A percentile compares a stretch with the other conserved stretches of the same genome.
Conservation (phyloP, 2,329 filamentous ascomycete genomes). For the Pseudogymnoascus sp. region DNA sequence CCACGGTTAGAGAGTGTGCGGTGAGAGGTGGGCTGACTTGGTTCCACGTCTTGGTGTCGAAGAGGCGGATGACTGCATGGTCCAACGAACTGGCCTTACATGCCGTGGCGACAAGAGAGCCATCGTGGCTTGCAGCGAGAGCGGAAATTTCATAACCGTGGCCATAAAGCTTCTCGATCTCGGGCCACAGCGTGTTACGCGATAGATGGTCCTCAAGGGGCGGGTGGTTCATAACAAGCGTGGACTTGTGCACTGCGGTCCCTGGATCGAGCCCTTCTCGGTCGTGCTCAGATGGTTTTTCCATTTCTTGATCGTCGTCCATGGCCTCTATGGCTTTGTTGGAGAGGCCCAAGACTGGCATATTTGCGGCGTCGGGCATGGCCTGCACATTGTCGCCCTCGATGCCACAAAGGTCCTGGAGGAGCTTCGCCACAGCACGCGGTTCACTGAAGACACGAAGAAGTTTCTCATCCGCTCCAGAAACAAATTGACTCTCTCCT, state of each 20-base stretch:
- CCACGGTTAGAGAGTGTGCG: slow-evolving; percentile 83
- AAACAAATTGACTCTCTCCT: slow-evolving; percentile 70
- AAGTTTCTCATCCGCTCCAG: slow-evolving; percentile 96
- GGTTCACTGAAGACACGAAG: slow-evolving; percentile 91
- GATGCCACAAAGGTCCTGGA: slow-evolving; percentile 61
- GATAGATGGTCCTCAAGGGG: slow-evolving; percentile 86
- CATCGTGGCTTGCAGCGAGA: slow-evolving; percentile 69
- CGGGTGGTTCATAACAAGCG: slow-evolving; percentile 61
- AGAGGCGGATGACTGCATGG: slow-evolving; percentile 88
- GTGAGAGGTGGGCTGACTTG: slow-evolving; percentile 75
- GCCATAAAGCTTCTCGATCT: slow-evolving; percentile 92
- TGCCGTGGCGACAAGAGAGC: slow-evolving; percentile 73
- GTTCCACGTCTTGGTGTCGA: slow-evolving; percentile 80
- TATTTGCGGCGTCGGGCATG: slow-evolving; percentile 83
- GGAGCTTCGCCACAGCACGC: slow-evolving; percentile 68
- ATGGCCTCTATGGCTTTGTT: slow-evolving; percentile 77
- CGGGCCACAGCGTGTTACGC: slow-evolving; percentile 88
- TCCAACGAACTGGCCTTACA: slow-evolving; percentile 89
- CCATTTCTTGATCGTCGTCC: slow-evolving; percentile 43
- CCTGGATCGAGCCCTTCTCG: slow-evolving; percentile 48
- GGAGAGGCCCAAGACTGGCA: slow-evolving; percentile 88
- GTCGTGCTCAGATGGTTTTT: slow-evolving; percentile 38
- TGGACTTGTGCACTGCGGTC: slow-evolving; percentile 49
- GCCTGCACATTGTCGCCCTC: slow-evolving; percentile 32
- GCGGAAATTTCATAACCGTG: slow-evolving; percentile 96